Base-by-base conservation (phyloP, 306 rosid species). In the Acacia acuminata region DNA sequence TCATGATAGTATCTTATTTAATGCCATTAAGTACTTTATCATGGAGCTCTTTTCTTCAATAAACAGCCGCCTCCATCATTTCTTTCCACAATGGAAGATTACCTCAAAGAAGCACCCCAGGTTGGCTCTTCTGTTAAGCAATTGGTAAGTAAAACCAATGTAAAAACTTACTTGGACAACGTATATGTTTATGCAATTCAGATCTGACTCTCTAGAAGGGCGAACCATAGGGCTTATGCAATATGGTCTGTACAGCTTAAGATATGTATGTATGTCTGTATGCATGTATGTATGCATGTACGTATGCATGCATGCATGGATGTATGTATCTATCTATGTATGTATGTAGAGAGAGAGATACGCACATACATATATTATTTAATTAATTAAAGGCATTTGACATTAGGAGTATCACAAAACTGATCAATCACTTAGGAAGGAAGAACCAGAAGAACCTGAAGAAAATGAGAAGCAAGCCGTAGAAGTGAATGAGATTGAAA, bases 61-160 rank as follows among this genome's bases (percentile, higher is more conserved):
- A 30, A 84, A 80, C 88, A 96, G 99, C 99, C 99, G 20, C 99
- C 98, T 58, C 97, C 97, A 10, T 93, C 98, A 76, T 95, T 95
- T 82, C 97, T 91, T 78, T 84, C 97, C 50, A 93, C 97, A 76
- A 93, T 93, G 98, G 98, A 91, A 75, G 98, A 93, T 76, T 95
- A 95, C 75, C 91, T 95, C 42, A 89, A 79, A 79, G 98, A 95
- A 86, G 94, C 98, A 25, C 96, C 98, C 24, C 95, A 93, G 19
- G 79, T 88, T 25, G 92, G 94, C 60, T 86, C 88, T 15, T 89
- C 85, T 43, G 40, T 83, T 55, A 87, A 80, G 78, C 88, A 91
- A 90, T 76, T 90, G 93, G 99, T 96, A 88, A 85, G 98, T 55
- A 80, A 69, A 38, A 48, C 10, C 40, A 34, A 77, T 79, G 12